Base-by-base conservation (phyloP, 2,329 filamentous ascomycete genomes). In the Herpotrichia juniperi region DNA sequence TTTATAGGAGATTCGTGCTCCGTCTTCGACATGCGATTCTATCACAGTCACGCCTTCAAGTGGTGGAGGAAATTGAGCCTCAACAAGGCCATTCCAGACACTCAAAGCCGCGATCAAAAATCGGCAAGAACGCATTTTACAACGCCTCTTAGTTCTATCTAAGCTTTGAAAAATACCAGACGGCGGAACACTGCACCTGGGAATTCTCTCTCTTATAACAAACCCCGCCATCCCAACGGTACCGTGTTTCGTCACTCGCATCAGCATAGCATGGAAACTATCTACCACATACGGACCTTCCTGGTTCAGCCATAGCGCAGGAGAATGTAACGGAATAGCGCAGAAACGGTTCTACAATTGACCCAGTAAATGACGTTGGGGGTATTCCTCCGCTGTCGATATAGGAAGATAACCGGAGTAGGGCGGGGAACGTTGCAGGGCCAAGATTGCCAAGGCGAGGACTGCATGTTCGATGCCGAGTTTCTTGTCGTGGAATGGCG, bases 1-100 rank as follows among this genome's bases (percentile, higher is more conserved):
- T 57, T 79, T 79, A 61, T 78, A 79, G 3, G 74, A 72, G 30
- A 80, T 75, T 9, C 66, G 67, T 17, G 78, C 63, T 19, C 72
- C 73, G 16, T 75, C 66, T 46, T 75, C 66, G 32, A 76, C 60
- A 26, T 71, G 66, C 11, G 76, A 76, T 14, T 73, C 64, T 8
- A 79, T 58, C 11, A 74, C 63, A 12, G 72, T 72, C 1, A 78
- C 56, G 4, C 69, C 74, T 40, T 71, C 68, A 4, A 71, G 69
- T 30, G 58, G 62, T 12, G 75, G 71, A 39, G 78, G 77, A 22
- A 77, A 74, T 40, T 78, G 75, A 31, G 71, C 69, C 12, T 48
- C 19, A 12, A 47, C 44, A 8, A 64, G 4, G 28, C 50, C 50
- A 44, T 48, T 48, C 46, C 67, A 40, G 14, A 55, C 48, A 14